These are phyloP conservation scores for Stachybotrys chlorohalonatus DNA, from an alignment of 2,329 filamentous ascomycete species.

Conservation along the genomic window DNA sequence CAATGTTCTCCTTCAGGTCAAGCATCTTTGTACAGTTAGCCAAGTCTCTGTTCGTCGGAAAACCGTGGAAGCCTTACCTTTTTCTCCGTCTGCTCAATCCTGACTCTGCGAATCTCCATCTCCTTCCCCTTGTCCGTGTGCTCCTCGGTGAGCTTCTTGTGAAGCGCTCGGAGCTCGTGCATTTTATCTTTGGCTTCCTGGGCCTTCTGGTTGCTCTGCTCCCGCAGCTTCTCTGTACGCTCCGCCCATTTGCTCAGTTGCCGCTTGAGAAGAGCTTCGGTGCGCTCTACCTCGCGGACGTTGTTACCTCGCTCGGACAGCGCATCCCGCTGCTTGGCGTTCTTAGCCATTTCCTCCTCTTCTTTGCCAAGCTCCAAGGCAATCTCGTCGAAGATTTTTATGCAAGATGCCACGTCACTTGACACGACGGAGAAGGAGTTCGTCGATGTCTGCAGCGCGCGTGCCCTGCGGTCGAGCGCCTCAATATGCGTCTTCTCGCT, in stretches of 20 bases:
- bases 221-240: constrained; percentile 73
- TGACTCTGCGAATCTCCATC: constrained; percentile 83
- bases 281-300: constrained; percentile 83
- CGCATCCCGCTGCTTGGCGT: constrained; percentile 74
- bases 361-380: constrained; percentile 77
- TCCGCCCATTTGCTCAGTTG: constrained; percentile 82
- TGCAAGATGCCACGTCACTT: constrained; percentile 78
- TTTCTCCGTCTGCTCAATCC: constrained; percentile 97
- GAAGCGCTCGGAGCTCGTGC: constrained; percentile 76
- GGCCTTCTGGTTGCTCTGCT: constrained; percentile 73
- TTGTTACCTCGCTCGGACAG: constrained; percentile 82
- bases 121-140: constrained; percentile 79
- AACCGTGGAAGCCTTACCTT: constrained; percentile 51
- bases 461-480: constrained; percentile 73
- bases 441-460: constrained; percentile 82
- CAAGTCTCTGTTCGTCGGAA: background rate
- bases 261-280: constrained; percentile 72
- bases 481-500: constrained; percentile 81
- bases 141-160: constrained; percentile 76
- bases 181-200: constrained; percentile 76
- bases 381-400: constrained; percentile 83
- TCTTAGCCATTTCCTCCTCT: constrained; percentile 78
- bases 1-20: constrained; percentile 94
- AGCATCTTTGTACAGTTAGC: constrained; percentile 62
- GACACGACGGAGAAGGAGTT: constrained; percentile 83